phyloP scores from a whole-genome alignment of 768 basidiomycete genomes.

The Tephrocybe sp. region DNA sequence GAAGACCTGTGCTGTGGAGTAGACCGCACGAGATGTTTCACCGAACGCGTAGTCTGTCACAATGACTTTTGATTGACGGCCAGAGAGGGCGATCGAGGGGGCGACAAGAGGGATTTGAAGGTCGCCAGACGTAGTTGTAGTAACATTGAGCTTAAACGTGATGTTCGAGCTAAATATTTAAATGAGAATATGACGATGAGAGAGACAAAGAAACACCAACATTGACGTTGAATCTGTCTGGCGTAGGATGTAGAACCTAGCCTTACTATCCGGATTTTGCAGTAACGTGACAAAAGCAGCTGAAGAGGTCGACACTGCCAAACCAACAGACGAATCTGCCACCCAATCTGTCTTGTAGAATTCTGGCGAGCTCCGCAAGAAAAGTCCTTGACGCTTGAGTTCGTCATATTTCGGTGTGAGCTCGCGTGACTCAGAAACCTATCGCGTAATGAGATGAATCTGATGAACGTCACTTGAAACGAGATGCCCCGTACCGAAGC shows the following conservation, averaged over 20 bases:
- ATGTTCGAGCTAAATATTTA: conserved; percentile 37
- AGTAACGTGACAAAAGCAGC: conserved; percentile 62
- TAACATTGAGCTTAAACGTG: conserved; percentile 61
- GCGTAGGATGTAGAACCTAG: conserved; percentile 71
- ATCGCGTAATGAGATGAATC: too few species aligned
- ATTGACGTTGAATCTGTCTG: conserved; percentile 67
- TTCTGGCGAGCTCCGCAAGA: conserved; percentile 76
- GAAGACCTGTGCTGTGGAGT: conserved; percentile 75
- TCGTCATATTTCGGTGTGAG: conserved; percentile 72
- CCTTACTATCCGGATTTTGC: conserved; percentile 63
- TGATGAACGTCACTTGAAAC: background rate
- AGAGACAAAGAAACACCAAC: conserved; percentile 36
- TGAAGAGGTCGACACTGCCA: conserved; percentile 37
- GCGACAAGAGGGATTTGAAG: conserved; percentile 59
- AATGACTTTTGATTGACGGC: conserved; percentile 74
- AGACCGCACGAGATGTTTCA: conserved; percentile 49
- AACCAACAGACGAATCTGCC: conserved; percentile 56
- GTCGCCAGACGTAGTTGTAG: conserved; percentile 42
- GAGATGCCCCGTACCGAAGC: conserved; percentile 37
- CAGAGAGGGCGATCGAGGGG: conserved; percentile 55
- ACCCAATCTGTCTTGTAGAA: conserved; percentile 82
- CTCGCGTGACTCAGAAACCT: conserved; percentile 67
- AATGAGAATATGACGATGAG: background rate
- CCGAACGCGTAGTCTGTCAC: conserved; percentile 77
- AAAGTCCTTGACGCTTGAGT: conserved; percentile 75